Base-by-base conservation (phyloP, 1,284 basidiomycete species). In the Cutaneotrichosporon mucoides region DNA sequence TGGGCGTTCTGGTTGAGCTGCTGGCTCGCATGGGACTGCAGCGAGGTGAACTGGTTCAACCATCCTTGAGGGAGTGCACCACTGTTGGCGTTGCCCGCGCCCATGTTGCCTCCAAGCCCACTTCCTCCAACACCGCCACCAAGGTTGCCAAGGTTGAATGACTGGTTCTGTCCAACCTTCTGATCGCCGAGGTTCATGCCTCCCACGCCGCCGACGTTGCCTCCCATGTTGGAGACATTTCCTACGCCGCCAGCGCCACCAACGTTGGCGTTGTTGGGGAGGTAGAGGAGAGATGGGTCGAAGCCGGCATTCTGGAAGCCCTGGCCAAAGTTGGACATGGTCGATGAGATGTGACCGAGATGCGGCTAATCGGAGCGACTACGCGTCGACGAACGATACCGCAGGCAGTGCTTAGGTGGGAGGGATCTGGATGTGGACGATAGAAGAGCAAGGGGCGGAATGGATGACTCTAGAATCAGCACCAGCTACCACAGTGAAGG, bases 271-370 rank as follows among this genome's bases (percentile, higher is more conserved):
- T 37, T 47, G 41, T 60, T 55, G 13, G 48, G 55, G 38, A 60
- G 58, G 53, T 64, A 64, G 37, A 64, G 59, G 43, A 64, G 55
- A 10, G 62, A 61, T 9, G 62, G 59, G 54, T 64, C 59, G 42
- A 64, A 64, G 36, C 53, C 48, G 16, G 55, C 42, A 49, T 61
- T 61, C 57, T 61, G 56, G 51, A 64, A 64, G 43, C 59, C 62
- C 45, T 64, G 62, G 40, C 59, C 59, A 55, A 64, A 64, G 59
- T 64, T 64, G 54, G 64, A 62, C 61, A 66, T 63, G 54, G 49
- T 59, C 48, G 54, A 53, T 24, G 24, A 37, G 64, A 54, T 43
- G 37, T 12, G 37, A 38, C 16, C 15, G 43, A 42, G 53, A 45
- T 8, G 51, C 6, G 11, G 41, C 41, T 24, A 48, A 33, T n/a